Evolutionary conservation across 1,139 yeast species (phyloP), one percentile per base, ranked within the genome.

Genomic region (Suhomyces bokatorum): DNA sequence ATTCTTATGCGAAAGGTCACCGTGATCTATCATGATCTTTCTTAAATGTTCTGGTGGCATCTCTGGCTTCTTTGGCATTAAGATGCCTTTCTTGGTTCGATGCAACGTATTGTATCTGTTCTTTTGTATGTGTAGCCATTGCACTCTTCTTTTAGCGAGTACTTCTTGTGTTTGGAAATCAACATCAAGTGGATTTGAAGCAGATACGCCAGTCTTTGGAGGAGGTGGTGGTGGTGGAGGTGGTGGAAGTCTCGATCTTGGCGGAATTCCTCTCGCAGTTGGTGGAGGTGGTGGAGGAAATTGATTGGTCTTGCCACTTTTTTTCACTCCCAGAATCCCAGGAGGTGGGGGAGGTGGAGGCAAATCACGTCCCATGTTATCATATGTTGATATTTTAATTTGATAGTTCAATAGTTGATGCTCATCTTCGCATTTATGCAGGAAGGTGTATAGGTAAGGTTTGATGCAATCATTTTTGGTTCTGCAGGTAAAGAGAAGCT

Each of bases 41-140:
- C 99, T 76, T 35, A 93, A 68, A 67, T 91, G 97, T 59, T 91
- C 97, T 0, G 97, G 95, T 0, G 98, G 98, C 93, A 91, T 85
- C 53, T 87, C 91, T 2, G 83, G 80, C 57, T 87, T 88, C 9
- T 78, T 76, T 0, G 88, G 76, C 43, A 75, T 81, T 4, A 81
- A 81, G 47, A 69, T 66, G 8, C 78, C 70, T 24, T 67, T 67
- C 17, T 53, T 53, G 40, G 46, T 42, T 42, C 66, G 58, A 12
- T 46, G 17, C n/a, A 32, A 22, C 3, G 35, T 17, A 8, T 44
- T 37, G 52, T 69, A 82, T 50, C 88, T 68, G 40, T 62, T 65
- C 59, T 77, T 44, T 44, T 75, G 79, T n/a, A 76, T 69, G 44
- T 75, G 79, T n/a, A 76, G 69, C 96, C 96, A 87, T 57, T 75